Conservation (phyloP, 169 alveolate species). For the Plasmodium gaboni region DNA sequence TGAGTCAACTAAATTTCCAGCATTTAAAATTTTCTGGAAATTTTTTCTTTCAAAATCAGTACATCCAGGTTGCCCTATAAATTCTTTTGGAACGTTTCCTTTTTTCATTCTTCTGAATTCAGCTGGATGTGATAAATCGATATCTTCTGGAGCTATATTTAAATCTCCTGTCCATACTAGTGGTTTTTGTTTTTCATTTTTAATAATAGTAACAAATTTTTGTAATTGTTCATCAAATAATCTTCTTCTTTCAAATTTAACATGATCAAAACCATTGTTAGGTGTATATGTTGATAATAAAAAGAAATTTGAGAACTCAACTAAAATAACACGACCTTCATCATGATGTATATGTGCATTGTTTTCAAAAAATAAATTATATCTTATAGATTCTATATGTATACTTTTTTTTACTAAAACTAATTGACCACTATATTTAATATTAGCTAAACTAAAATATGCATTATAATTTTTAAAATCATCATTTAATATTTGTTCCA, state of each 20-base stretch:
- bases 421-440: conserved; percentile 72
- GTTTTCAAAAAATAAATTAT: conserved; percentile 24
- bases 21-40: conserved; percentile 29
- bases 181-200: conserved; percentile 6
- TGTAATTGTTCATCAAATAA: conserved; percentile 45
- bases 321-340: conserved; percentile 54
- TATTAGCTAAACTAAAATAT: conserved; percentile 70
- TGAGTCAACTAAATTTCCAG: conserved; percentile 54
- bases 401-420: conserved; percentile 40
- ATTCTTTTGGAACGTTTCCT: conserved; percentile 70
- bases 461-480: conserved; percentile 66
- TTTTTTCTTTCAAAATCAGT: conserved; percentile 68
- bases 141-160: conserved; percentile 74
- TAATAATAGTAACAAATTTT: conserved; percentile 30
- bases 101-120: conserved; percentile 73
- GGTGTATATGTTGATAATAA: conserved; percentile 68
- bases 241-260: conserved; percentile 62
- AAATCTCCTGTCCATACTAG: conserved; percentile 74
- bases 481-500: conserved; percentile 27
- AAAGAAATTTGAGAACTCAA: conserved; percentile 25
- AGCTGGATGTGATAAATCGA: conserved; percentile 57
- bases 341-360: conserved; percentile 57
- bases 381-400: conserved; percentile 38
- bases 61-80: conserved; percentile 73
- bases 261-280: conserved; percentile 46